Evolutionary conservation across 371 early-diverging fungal genomes (phyloP), one percentile per base, ranked within the genome.

Genomic region (Synchytrium microbalum): DNA sequence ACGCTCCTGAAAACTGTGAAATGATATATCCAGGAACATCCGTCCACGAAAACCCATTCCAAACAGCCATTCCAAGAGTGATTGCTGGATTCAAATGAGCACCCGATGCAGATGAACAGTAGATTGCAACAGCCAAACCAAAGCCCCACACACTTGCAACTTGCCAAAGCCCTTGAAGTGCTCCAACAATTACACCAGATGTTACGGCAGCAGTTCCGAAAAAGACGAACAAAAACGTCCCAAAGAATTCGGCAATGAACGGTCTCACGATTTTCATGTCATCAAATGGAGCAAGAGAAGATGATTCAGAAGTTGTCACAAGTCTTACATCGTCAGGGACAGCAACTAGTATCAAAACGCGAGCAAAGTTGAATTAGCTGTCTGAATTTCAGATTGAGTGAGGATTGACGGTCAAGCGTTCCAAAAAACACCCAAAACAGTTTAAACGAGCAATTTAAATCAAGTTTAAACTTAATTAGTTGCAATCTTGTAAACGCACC

Each of bases 241-340:
- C 92, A 61, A 90, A 76, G 65, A 91, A 88, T 78, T 92, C 92
- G 55, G 90, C 91, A 32, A 90, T 69, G 52, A 58, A 67, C 24
- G 5, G 62, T 26, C 62, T n/a, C n/a, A n/a, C n/a, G n/a, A n/a
- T n/a, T n/a, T n/a, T n/a, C n/a, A n/a, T n/a, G n/a, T n/a, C n/a
- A n/a, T n/a, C n/a, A n/a, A n/a, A n/a, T n/a, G n/a, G n/a, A n/a
- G n/a, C n/a, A n/a, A n/a, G n/a, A n/a, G n/a, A n/a, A n/a, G n/a
- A n/a, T n/a, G n/a, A n/a, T n/a, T n/a, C n/a, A n/a, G n/a, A n/a
- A n/a, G n/a, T n/a, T n/a, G n/a, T n/a, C n/a, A n/a, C n/a, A n/a
- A n/a, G n/a, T n/a, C n/a, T n/a, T n/a, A n/a, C n/a, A n/a, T n/a
- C n/a, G n/a, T n/a, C n/a, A n/a, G n/a, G n/a, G n/a, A n/a, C n/a